phyloP scores from a whole-genome alignment of 192 early-diverging fungal species.

The Coemansia sp. region DNA sequence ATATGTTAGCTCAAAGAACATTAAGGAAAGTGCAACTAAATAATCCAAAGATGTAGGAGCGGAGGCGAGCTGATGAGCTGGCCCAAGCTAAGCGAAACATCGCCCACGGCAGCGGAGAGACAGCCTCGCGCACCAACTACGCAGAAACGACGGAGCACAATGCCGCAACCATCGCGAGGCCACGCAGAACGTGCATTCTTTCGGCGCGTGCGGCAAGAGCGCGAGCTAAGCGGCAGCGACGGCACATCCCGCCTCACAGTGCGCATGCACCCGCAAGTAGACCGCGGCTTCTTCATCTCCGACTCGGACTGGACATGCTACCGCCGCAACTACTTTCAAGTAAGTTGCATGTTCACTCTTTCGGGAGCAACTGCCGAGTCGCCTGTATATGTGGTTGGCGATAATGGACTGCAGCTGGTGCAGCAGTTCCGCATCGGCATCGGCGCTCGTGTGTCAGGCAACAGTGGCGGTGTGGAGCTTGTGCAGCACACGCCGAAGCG shows the following conservation, averaged over 20 bases:
- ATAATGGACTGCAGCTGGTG: slow-evolving; percentile 56
- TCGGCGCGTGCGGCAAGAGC: slow-evolving; percentile 62
- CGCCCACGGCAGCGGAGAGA: not conserved
- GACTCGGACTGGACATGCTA: slow-evolving; percentile 93
- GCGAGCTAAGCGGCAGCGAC: slow-evolving; percentile 67
- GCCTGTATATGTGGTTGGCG: slow-evolving; percentile 61
- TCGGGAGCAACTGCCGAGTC: slow-evolving; percentile 33
- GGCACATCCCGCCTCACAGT: slow-evolving; percentile 58
- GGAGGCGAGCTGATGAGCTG: slow-evolving; percentile 18
- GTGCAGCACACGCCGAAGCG: slow-evolving; percentile 89
- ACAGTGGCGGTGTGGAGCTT: slow-evolving; percentile 75
- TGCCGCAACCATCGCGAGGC: slow-evolving; percentile 11
- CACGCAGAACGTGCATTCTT: slow-evolving; percentile 58
- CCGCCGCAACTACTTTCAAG: slow-evolving; percentile 91
- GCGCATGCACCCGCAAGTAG: slow-evolving; percentile 74
- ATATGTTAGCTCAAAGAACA: not conserved
- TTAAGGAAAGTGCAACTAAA: not conserved
- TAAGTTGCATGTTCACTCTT: slow-evolving; percentile 53
- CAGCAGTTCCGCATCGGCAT: slow-evolving; percentile 74
- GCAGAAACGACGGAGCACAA: slow-evolving; percentile 19
- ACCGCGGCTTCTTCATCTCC: slow-evolving; percentile 90
- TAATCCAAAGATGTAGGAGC: not conserved
- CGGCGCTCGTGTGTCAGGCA: slow-evolving; percentile 68
- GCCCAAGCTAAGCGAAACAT: slow-evolving; percentile 12
- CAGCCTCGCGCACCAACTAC: not conserved